Conservation (phyloP, 1,284 basidiomycete genomes). For the Trametes sp. region DNA sequence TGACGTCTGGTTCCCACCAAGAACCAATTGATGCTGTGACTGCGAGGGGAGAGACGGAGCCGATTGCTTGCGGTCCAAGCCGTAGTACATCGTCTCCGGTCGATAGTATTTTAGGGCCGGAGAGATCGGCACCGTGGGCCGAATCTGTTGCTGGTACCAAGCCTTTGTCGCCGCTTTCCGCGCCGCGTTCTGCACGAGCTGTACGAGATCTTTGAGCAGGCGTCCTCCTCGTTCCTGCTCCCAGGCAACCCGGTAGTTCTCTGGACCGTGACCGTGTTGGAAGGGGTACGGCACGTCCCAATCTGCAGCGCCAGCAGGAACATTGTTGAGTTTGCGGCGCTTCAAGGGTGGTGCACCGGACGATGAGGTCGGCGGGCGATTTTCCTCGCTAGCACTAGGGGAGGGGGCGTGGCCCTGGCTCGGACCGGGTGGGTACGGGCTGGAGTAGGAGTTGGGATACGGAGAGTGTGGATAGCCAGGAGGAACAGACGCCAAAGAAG, state of each 20-base stretch:
- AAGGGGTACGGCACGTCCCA: slow-evolving; percentile 86
- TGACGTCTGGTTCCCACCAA: not conserved
- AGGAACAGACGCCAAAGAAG: slow-evolving; percentile 22
- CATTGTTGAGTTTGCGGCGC: slow-evolving; percentile 65
- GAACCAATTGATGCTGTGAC: slow-evolving; percentile 6
- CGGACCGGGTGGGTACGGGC: not conserved
- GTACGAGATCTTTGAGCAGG: slow-evolving; percentile 66
- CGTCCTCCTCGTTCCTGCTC: slow-evolving; percentile 65
- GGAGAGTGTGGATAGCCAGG: slow-evolving; percentile 20
- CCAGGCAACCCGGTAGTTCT: slow-evolving; percentile 67
- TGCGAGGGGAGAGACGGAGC: slow-evolving; percentile 7
- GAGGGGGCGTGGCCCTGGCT: not conserved
- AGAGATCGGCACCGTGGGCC: slow-evolving; percentile 24
- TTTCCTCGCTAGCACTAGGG: slow-evolving; percentile 3
- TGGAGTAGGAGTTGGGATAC: slow-evolving; percentile 13
- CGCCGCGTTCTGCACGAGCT: slow-evolving; percentile 62
- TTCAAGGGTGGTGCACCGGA: slow-evolving; percentile 49
- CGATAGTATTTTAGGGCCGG: slow-evolving; percentile 47
- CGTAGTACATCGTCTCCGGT: slow-evolving; percentile 40
- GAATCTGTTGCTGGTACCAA: slow-evolving; percentile 30
- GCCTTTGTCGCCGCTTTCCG: slow-evolving; percentile 41
- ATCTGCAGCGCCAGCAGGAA: slow-evolving; percentile 78
- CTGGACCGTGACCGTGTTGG: slow-evolving; percentile 69
- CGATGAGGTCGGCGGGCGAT: slow-evolving; percentile 5
- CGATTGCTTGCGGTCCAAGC: slow-evolving; percentile 26